Evolutionary conservation across 768 basidiomycete species (phyloP).

Genomic region (Dioszegia hungarica): DNA sequence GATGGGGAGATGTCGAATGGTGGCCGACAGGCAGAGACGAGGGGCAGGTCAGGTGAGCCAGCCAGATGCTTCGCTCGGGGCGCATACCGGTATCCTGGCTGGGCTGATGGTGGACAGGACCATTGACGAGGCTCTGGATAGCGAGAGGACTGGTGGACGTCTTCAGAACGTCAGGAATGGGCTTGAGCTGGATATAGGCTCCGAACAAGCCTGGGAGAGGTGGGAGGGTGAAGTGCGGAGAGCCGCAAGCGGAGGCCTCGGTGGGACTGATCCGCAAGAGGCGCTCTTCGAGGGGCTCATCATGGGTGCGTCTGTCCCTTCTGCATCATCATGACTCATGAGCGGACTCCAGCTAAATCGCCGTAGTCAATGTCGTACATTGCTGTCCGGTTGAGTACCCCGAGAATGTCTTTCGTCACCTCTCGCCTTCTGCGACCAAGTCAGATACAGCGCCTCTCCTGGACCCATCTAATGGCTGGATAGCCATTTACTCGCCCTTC

Average conservation of each 20-base stretch:
- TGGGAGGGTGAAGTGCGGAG: neutral
- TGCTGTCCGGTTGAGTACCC: constrained; percentile 20
- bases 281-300: constrained; percentile 12
- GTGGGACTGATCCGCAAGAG: neutral
- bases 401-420: constrained; percentile 25
- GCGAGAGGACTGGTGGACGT: neutral
- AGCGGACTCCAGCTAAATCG: neutral
- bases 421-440: constrained; percentile 11
- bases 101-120: neutral
- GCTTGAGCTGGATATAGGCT: constrained; percentile 16
- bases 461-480: constrained; percentile 14
- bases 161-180: constrained; percentile 14
- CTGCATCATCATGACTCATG: too few species aligned
- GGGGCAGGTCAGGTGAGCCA: constrained; percentile 19
- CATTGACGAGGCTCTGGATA: neutral
- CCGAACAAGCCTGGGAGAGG: constrained; percentile 14
- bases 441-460: constrained; percentile 1
- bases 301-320: neutral
- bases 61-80: too few species aligned
- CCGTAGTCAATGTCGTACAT: constrained; percentile 32
- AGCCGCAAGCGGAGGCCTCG: neutral
- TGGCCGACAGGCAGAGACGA: constrained; percentile 22
- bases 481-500: constrained; percentile 29
- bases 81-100: too few species aligned
- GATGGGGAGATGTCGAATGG: constrained; percentile 19